Conservation (phyloP, 2,329 filamentous ascomycete species). For the Oidium heveae region DNA sequence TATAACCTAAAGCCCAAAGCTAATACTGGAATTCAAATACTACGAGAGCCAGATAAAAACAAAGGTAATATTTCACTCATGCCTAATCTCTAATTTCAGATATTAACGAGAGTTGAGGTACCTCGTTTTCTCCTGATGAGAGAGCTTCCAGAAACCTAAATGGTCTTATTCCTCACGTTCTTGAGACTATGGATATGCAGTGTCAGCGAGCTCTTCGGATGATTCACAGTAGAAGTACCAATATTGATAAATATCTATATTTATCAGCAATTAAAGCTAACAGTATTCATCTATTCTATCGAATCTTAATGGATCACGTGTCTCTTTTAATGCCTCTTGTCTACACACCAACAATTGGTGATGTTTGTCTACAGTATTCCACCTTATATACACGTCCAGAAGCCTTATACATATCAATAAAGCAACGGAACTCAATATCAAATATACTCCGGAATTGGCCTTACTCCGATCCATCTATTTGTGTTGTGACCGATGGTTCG, state of each 20-base stretch:
- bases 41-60: too few species aligned
- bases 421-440: conserved; percentile 73
- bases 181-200: conserved; percentile 33
- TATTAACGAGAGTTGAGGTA: too few species aligned
- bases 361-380: conserved; percentile 90
- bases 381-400: conserved; percentile 88
- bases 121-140: too few species aligned
- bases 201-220: conserved; percentile 46
- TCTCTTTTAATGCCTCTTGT: too few species aligned
- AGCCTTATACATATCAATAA: conserved; percentile 86
- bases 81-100: too few species aligned
- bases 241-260: conserved; percentile 66
- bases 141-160: too few species aligned
- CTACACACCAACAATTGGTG: conserved; percentile 33
- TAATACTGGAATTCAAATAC: too few species aligned
- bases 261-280: conserved; percentile 49
- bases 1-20: conserved; percentile 13
- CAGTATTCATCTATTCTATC: conserved; percentile 64
- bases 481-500: conserved; percentile 87
- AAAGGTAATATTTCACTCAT: too few species aligned
- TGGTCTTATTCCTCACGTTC: conserved; percentile 28
- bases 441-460: conserved; percentile 88
- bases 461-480: conserved; percentile 71
- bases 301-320: conserved; percentile 19
- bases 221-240: conserved; percentile 41